These are phyloP conservation scores for Rosellinia necatrix DNA, from an alignment of 2,329 filamentous ascomycete genomes.

Conservation along the genomic window DNA sequence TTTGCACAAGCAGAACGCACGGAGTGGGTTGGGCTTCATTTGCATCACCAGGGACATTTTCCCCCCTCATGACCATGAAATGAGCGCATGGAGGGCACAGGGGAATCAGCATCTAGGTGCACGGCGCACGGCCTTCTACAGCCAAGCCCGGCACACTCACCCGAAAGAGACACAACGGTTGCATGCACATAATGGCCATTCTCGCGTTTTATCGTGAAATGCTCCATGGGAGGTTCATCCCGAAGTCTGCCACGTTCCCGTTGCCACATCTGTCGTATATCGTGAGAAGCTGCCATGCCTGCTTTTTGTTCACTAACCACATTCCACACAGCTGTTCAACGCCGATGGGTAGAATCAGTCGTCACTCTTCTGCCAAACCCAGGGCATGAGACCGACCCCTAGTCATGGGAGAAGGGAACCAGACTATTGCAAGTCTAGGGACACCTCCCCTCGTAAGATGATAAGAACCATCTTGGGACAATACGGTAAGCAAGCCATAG, in stretches of 20 bases:
- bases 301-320: constrained; percentile 11
- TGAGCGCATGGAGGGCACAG: constrained; percentile 7
- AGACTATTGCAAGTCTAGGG: not conserved
- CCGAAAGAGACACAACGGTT: constrained; percentile 44
- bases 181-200: constrained; percentile 72
- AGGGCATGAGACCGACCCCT: not conserved
- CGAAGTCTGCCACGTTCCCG: constrained; percentile 55
- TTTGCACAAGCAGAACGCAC: constrained; percentile 25
- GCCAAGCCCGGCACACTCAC: constrained; percentile 11
- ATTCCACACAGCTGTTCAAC: not conserved
- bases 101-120: constrained; percentile 40
- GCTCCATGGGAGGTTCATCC: constrained; percentile 77
- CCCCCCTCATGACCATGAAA: constrained; percentile 20
- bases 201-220: constrained; percentile 68
- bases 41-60: constrained; percentile 17
- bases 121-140: constrained; percentile 22
- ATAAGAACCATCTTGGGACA: constrained; percentile 6
- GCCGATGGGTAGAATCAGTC: not conserved
- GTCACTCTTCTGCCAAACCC: not conserved
- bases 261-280: constrained; percentile 15
- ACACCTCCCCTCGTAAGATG: not conserved
- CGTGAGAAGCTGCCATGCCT: constrained; percentile 16
- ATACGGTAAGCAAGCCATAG: constrained; percentile 19
- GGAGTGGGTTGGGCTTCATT: constrained; percentile 26
- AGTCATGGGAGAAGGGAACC: not conserved